These are phyloP conservation scores for Fusarium marasasianum DNA, from an alignment of 2,329 filamentous ascomycete species.

Conservation along the genomic window DNA sequence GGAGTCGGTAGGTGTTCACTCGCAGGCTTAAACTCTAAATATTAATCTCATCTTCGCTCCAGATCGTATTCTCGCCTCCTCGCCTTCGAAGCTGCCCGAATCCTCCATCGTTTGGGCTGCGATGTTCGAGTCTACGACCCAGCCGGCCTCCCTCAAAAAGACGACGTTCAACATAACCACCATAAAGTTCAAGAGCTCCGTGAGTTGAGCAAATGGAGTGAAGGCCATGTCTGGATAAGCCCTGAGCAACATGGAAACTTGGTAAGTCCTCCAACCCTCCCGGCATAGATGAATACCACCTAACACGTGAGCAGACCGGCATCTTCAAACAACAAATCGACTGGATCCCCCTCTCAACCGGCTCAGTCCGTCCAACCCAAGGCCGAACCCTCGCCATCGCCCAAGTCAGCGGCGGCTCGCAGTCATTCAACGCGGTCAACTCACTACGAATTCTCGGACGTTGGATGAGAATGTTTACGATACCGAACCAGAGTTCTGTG, in stretches of 20 bases:
- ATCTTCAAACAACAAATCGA: constrained; percentile 8
- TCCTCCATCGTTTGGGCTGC: background rate
- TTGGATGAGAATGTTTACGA: constrained; percentile 5
- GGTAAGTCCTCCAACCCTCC: background rate
- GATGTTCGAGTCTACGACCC: background rate
- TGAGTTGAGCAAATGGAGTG: background rate
- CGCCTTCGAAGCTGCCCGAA: background rate
- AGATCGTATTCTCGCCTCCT: background rate
- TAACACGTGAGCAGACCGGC: background rate
- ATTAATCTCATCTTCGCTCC: accelerated
- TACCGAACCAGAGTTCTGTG: constrained; percentile 3
- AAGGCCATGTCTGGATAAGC: background rate
- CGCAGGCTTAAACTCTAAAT: accelerated
- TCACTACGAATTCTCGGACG: background rate
- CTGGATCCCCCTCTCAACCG: background rate
- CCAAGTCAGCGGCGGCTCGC: background rate
- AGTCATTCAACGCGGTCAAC: background rate
- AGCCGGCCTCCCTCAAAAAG: background rate
- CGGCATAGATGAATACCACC: background rate
- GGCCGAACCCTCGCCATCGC: background rate
- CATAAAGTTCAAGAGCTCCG: background rate
- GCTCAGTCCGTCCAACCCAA: background rate
- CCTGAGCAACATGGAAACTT: background rate
- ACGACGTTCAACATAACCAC: background rate
- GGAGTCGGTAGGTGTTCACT: background rate